Base-by-base conservation (phyloP, 2,329 filamentous ascomycete genomes). In the Ascochyta lentis region DNA sequence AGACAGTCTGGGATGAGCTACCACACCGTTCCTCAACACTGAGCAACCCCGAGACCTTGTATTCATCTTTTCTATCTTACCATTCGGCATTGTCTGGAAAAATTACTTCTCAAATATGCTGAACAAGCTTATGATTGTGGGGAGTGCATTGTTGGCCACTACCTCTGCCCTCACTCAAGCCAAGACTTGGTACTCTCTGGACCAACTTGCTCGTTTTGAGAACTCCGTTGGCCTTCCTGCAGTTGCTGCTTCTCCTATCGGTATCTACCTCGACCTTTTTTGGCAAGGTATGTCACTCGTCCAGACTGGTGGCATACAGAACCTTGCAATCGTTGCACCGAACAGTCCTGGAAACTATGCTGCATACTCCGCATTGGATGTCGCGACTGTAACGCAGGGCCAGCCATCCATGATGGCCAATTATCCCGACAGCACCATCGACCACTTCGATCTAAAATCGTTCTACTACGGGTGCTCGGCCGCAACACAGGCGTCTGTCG, bases 381-480 rank as follows among this genome's bases (percentile, higher is more conserved):
- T 34, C 35, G 15, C 26, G 9, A 49, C 51, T 23, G 2, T 51
- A 8, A 9, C 15, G 6, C 44, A 51, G 26, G 48, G 48, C 33
- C 38, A 43, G 19, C 38, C 48, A 6, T 23, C 33, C 27, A 54
- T 54, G 44, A 38, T 27, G 24, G 22, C 26, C 29, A 29, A 37
- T 8, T 49, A 54, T 16, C 5, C 26, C 3, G 42, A 37, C 47
- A 50, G 46, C 35, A 50, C 16, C 15, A 24, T 56, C 22, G 47
- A 50, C 29, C 35, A 27, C 15, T 47, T 56, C 19, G 53, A 56
- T 26, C 23, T 56, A n/a, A 13, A 41, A 26, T 40, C 24, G 3
- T 50, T 56, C 35, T 56, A 24, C 19, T 56, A 37, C 35, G 53
- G 53, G 10, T 56, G 47, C 12, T 41, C 46, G 4, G 7, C 46